These are phyloP conservation scores for Scheffersomyces cryptocercus DNA, from an alignment of 1,139 yeast species.

Conservation along the genomic window DNA sequence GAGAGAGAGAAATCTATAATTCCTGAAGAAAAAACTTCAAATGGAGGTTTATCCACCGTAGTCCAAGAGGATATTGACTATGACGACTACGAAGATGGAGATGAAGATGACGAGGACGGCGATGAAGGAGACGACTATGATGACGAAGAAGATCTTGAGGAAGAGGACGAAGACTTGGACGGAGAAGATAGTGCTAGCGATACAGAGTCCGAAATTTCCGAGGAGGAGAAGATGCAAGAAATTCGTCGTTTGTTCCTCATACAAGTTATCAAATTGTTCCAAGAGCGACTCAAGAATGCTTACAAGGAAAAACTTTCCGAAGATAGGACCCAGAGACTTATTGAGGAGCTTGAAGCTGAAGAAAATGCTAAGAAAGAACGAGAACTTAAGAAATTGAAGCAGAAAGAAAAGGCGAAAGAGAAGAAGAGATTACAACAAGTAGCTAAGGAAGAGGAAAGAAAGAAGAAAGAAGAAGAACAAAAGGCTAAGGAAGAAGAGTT, in stretches of 20 bases:
- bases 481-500: conserved; percentile 37
- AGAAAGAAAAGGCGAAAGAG: conserved; percentile 76
- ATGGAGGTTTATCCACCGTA: conserved; percentile 1
- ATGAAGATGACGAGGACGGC: conserved; percentile 23
- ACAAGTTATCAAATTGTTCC: conserved; percentile 73
- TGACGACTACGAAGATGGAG: conserved; percentile 16
- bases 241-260: conserved; percentile 75
- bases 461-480: conserved; percentile 57
- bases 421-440: conserved; percentile 68
- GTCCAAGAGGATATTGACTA: conserved; percentile 3
- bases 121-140: conserved; percentile 27
- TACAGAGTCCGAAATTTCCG: conserved; percentile 50
- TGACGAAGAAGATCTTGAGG: conserved; percentile 27
- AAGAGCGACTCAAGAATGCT: conserved; percentile 67
- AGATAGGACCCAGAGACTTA: conserved; percentile 68
- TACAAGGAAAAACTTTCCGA: conserved; percentile 74
- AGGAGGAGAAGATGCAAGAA: conserved; percentile 71
- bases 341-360: conserved; percentile 81
- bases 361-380: conserved; percentile 67
- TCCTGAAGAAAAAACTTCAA: background rate
- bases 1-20: background rate
- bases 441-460: conserved; percentile 76
- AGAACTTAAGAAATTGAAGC: conserved; percentile 69
- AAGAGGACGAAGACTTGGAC: conserved; percentile 31
- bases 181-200: conserved; percentile 28